These are phyloP conservation scores for Priceomyces medius DNA, from an alignment of 805 yeast genomes.

Conservation along the genomic window DNA sequence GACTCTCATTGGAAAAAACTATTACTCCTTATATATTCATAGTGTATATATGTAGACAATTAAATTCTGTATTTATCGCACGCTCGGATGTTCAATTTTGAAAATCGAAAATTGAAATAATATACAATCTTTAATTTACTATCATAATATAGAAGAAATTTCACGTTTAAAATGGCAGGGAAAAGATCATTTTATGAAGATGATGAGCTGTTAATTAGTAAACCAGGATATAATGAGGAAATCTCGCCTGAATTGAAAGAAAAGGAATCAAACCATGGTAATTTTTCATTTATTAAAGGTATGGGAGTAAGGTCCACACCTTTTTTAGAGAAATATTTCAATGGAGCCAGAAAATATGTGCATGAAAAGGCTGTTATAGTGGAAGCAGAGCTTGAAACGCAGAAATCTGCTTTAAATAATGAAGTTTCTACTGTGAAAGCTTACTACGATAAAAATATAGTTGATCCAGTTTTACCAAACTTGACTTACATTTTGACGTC, in stretches of 20 bases:
- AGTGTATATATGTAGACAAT: not conserved
- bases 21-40: slow-evolving; percentile 1
- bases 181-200: slow-evolving; percentile 53
- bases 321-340: slow-evolving; percentile 43
- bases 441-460: slow-evolving; percentile 36
- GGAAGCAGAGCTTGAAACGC: slow-evolving; percentile 47
- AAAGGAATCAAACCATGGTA: slow-evolving; percentile 40
- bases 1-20: not conserved
- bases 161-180: slow-evolving; percentile 10
- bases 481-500: slow-evolving; percentile 54
- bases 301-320: slow-evolving; percentile 55
- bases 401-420: slow-evolving; percentile 45
- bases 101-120: not conserved
- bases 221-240: slow-evolving; percentile 47
- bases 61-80: slow-evolving; percentile 1
- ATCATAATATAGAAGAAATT: not conserved
- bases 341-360: slow-evolving; percentile 37
- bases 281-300: slow-evolving; percentile 46
- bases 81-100: not conserved
- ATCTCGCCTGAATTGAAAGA: slow-evolving; percentile 36
- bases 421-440: slow-evolving; percentile 34
- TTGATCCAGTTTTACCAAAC: slow-evolving; percentile 57
- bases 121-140: not conserved
- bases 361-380: slow-evolving; percentile 35
- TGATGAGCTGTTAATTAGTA: slow-evolving; percentile 46